Percentiles rank a stretch among this genome's conserved stretches.
phyloP scores from a whole-genome alignment of 371 early-diverging fungal species.

The Choanephora cucurbitarum region DNA sequence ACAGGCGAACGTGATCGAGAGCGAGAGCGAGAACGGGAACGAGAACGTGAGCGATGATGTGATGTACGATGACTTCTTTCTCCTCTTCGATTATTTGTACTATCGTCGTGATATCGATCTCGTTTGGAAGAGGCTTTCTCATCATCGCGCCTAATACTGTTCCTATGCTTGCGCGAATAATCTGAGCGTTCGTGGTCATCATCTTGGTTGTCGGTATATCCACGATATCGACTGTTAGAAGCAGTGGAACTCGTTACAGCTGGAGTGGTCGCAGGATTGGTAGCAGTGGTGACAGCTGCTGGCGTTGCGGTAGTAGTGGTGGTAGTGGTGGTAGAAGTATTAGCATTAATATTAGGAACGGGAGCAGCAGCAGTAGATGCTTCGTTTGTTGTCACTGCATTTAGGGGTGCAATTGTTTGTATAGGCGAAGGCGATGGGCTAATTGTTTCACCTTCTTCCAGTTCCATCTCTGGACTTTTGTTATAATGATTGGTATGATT shows the following conservation, averaged over 20 bases:
- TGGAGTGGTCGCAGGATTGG: too few species aligned
- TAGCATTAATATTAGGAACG: background rate
- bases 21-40: background rate
- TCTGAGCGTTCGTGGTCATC: background rate
- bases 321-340: background rate
- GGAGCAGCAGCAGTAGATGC: too few species aligned
- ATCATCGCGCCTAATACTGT: slow-evolving; percentile 6
- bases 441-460: slow-evolving; percentile 33
- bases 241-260: too few species aligned
- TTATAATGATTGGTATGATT: background rate
- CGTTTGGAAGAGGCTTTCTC: slow-evolving; percentile 4
- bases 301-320: background rate
- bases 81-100: background rate
- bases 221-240: too few species aligned
- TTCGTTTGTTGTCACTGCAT: too few species aligned
- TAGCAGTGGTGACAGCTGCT: background rate
- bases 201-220: background rate
- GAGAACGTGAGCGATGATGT: background rate
- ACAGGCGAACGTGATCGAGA: background rate
- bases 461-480: slow-evolving; percentile 16
- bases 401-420: background rate
- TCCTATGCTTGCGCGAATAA: background rate
- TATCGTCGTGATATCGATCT: background rate
- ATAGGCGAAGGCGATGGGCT: slow-evolving; percentile 30
- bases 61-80: background rate